Base-by-base conservation (phyloP, 108 stramenopile genomes). In the Cyclotella atomus region DNA sequence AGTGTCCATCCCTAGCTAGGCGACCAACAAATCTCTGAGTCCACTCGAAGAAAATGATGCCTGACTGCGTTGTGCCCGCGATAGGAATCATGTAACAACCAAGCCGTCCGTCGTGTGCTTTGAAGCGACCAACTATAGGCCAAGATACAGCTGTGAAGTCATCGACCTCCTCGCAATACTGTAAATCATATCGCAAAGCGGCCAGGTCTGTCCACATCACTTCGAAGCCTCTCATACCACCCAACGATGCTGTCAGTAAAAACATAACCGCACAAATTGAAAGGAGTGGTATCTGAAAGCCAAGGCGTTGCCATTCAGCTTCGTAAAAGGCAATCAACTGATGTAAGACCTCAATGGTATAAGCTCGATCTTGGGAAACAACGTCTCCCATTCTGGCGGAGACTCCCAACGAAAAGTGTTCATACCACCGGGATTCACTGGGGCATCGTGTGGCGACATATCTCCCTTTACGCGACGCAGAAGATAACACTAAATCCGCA, bases 311-410 rank as follows among this genome's bases (percentile, higher is more conserved):
- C 43, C 75, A 76, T 27, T 76, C 59, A 16, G 53, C 43, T 27
- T 76, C 75, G 35, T 59, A 76, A 54, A 50, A 68, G 2, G 52
- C 33, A 14, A 76, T 0, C 0, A 76, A 19, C 1, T 20, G 2
- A 28, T 53, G 75, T 1, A 76, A 20, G 0, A 68, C 56, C 35
- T 68, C 68, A 45, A 76, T 59, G 5, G 75, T 68, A 20, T 41
- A 76, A 29, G 75, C 75, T 1, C 68, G n/a, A 19, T 76, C 75
- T 44, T 69, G 75, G 10, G 38, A 38, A 1, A 73, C 52, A 5
- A 76, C 46, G 24, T 76, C 68, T n/a, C 75, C 75, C 65, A 76
- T 76, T 32, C 66, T 17, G n/a, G 60, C 68, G 2, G n/a, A 9
- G 0, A 68, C 35, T 0, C 75, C 75, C 2, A 29, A 25, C 3